Evolutionary conservation across 805 yeast genomes (phyloP), one percentile per base, ranked within the genome.

Genomic region (Candida koratica): DNA sequence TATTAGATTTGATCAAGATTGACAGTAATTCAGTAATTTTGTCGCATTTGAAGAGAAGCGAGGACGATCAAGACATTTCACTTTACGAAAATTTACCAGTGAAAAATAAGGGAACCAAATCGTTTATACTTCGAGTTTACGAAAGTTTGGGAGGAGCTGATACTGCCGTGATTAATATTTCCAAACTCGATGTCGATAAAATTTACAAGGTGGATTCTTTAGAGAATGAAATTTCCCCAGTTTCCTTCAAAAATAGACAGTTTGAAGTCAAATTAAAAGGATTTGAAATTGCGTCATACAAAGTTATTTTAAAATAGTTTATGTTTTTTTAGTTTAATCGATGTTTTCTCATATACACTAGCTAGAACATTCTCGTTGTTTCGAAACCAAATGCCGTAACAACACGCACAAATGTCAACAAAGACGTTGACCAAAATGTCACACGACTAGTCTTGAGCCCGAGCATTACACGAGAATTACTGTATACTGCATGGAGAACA

Each of bases 91-190:
- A 58, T 19, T 55, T 71, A 28, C 75, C 80, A 7, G 66, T 72
- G 28, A 67, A 68, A 30, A 56, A 59, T 35, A 50, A 55, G 22
- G 73, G 72, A 6, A 59, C 65, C 33, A 56, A 54, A 32, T 55
- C 66, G 1, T 62, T 86, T 17, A 67, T 89, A 17, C 64, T 84
- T 19, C 75, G 97, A 48, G 71, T 87, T 1, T 90, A 88, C 59
- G 98, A 90, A 53, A 64, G 95, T 0, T 67, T 90, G 29, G 98
- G 98, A 5, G 97, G 97, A 30, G 17, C 34, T 3, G 67, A 84
- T 1, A 53, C 49, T 3, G 89, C 84, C 2, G 53, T 47, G 4
- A 54, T 88, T 22, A 55, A 53, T 13, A 64, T 82, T 22, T 50
- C 53, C 24, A 20, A 48, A 2, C 36, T 47, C 8, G 66, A 74